A percentile compares a stretch with the other conserved stretches of the same genome.
phyloP scores from a whole-genome alignment of 2,329 filamentous ascomycete species.

The Cladosporium sp. region DNA sequence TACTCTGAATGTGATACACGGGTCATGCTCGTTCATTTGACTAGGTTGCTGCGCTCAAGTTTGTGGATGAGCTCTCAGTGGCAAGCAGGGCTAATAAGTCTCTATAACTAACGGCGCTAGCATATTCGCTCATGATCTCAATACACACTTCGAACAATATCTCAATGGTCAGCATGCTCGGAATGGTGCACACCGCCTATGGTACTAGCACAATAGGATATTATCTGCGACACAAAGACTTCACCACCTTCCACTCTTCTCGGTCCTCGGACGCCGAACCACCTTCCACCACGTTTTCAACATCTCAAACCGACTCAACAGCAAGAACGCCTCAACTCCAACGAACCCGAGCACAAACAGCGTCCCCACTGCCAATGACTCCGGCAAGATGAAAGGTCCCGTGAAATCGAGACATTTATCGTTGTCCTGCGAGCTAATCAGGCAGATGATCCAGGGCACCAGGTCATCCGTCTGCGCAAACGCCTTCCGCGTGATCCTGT shows the following conservation, averaged over 20 bases:
- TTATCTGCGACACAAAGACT: neutral
- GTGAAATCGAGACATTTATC: slow-evolving; percentile 25
- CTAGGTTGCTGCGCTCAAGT: neutral
- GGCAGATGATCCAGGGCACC: slow-evolving; percentile 31
- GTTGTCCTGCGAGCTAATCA: slow-evolving; percentile 27
- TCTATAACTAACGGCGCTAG: neutral
- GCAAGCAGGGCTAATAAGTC: neutral
- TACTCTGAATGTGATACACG: neutral
- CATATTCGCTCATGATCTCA: neutral
- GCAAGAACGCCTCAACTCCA: slow-evolving; percentile 28
- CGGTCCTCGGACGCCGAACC: slow-evolving; percentile 15
- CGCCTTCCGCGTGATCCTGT: slow-evolving; percentile 22
- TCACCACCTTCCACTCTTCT: slow-evolving; percentile 13
- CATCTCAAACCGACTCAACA: slow-evolving; percentile 27
- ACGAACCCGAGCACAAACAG: slow-evolving; percentile 29
- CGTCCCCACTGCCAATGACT: slow-evolving; percentile 26
- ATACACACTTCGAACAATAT: neutral
- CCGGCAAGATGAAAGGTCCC: slow-evolving; percentile 24
- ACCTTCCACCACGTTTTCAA: slow-evolving; percentile 26
- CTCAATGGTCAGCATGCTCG: neutral
- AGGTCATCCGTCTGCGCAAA: slow-evolving; percentile 26
- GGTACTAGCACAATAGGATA: neutral
- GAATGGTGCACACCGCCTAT: neutral
- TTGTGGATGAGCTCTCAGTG: neutral
- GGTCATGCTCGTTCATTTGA: neutral